Evolutionary conservation across 352 stramenopile species (phyloP), one percentile per base, ranked within the genome.

Genomic region (Blastocystis sp.): DNA sequence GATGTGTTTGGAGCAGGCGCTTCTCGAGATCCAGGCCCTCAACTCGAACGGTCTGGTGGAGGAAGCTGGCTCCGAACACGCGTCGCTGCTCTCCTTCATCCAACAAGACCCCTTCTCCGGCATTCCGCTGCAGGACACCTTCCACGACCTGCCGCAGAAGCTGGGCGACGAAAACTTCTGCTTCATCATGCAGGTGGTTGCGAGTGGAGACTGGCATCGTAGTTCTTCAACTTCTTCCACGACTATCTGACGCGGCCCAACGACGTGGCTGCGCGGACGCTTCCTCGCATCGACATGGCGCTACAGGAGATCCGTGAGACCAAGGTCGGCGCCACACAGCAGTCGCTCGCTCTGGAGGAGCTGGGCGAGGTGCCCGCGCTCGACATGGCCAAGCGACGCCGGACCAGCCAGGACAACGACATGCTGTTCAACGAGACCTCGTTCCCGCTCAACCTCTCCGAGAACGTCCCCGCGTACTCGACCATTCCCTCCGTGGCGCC

Each of bases 171-270:
- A 78, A 34, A 44, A 44, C 38, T 78, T 78, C 44, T 78, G 67
- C 49, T 78, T 78, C 34, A 40, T 78, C 8, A 78, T 78, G 24
- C 67, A 78, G 48, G 67, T 78, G 34, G 7, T n/a, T 4, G 4
- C 42, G 16, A 3, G 9, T 21, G 16, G 11, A 44, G 21, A 7
- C n/a, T 56, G 1, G 14, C 24, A 63, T 56, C 34, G 34, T 63
- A 78, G 67, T 78, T 78, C 44, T 78, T 78, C 48, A 78, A 78
- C 48, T 78, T 46, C 49, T 78, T 78, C 48, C 67, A 40, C 21
- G 38, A 78, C 27, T 63, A 78, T 56, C 67, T 78, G 24, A 78
- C 67, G 7, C 38, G 57, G 7, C 67, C 67, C 49, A 27, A 7
- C 18, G 67, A 54, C 7, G 53, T 78, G 44, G 67, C 67, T 3